Evolutionary conservation across 2,329 filamentous ascomycete genomes (phyloP), one percentile per base, ranked within the genome.

Genomic region (Pyricularia grisea): DNA sequence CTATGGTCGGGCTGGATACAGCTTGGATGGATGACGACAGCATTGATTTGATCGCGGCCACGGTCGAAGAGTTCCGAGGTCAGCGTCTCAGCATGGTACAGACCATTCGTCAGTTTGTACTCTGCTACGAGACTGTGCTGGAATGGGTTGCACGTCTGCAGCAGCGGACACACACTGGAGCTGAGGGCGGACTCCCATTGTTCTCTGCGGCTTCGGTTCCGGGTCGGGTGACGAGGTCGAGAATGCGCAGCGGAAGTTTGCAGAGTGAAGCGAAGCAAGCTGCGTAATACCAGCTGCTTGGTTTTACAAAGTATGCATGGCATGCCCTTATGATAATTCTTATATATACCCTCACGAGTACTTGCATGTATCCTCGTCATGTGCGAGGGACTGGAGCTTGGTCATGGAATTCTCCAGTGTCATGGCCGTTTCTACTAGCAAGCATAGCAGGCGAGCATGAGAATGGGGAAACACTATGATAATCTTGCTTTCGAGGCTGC

Each of bases 21-120:
- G 81, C 80, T 23, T 97, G 92, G 91, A 77, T 94, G n/a, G 79
- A 84, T 12, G 84, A 90, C 71, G 88, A 92, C 65, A 84, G 87
- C 17, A 76, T 92, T 1, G 95, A 99, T 77, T 79, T 98, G 70
- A 89, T 99, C 66, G 89, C 92, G 71, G 89, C 88, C 76, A 95
- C 94, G 0, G 94, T 99, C 1, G 91, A 95, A 74, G 93, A 97
- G 74, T 97, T 99, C 78, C 85, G 95, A 69, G 83, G 86, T 66
- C 95, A 99, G 80, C 84, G 95, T 72, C 81, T 97, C 25, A 97
- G 93, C 79, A 99, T 98, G 94, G 94, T 99, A 63, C 95, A 98
- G 79, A 97, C 91, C 74, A 81, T 98, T 70, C 85, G 92, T 71
- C 95, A 99, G 78, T 98, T 91, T 80, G 94, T 97, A 67, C 87